phyloP scores from a whole-genome alignment of 176 grass and related monocot species.

The Phyllostachys edulis region DNA sequence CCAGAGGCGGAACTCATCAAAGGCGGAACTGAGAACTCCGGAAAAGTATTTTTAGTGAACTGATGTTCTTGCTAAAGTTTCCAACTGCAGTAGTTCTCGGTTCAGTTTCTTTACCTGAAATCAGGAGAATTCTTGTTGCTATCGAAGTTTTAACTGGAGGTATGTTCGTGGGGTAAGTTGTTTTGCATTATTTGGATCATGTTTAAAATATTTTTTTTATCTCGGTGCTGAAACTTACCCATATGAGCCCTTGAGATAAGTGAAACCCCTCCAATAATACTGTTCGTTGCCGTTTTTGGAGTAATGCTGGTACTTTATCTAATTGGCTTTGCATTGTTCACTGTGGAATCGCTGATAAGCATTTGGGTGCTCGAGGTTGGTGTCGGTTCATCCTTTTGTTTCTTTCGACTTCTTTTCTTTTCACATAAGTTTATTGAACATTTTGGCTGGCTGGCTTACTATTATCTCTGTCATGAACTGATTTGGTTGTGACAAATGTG shows the following conservation, averaged over 20 bases:
- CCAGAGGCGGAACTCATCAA: too few relatives aligned
- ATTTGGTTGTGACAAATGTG: not conserved
- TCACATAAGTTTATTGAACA: not conserved
- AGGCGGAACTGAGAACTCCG: too few relatives aligned
- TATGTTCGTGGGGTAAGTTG: slow-evolving; percentile 62
- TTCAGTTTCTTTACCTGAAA: slow-evolving; percentile 41
- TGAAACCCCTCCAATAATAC: not conserved
- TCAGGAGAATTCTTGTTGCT: slow-evolving; percentile 72
- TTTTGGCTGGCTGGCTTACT: not conserved
- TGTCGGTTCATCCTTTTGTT: slow-evolving; percentile 11
- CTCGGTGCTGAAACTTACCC: not conserved
- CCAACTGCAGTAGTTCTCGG: not conserved
- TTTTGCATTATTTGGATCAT: not conserved
- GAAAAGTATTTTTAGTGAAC: not conserved
- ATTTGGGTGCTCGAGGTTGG: slow-evolving; percentile 89
- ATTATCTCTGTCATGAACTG: not conserved
- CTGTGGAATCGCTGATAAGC: slow-evolving; percentile 74
- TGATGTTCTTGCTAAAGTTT: slow-evolving; percentile 1
- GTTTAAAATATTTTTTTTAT: not conserved
- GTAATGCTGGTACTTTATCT: slow-evolving; percentile 64
- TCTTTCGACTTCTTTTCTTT: not conserved
- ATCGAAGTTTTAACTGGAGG: slow-evolving; percentile 64
- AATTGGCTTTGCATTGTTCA: slow-evolving; percentile 74
- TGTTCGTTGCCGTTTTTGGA: slow-evolving; percentile 29
- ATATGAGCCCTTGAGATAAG: not conserved